Evolutionary conservation across 345 rosid genomes (phyloP).

Genomic region (Erodium maritimum): DNA sequence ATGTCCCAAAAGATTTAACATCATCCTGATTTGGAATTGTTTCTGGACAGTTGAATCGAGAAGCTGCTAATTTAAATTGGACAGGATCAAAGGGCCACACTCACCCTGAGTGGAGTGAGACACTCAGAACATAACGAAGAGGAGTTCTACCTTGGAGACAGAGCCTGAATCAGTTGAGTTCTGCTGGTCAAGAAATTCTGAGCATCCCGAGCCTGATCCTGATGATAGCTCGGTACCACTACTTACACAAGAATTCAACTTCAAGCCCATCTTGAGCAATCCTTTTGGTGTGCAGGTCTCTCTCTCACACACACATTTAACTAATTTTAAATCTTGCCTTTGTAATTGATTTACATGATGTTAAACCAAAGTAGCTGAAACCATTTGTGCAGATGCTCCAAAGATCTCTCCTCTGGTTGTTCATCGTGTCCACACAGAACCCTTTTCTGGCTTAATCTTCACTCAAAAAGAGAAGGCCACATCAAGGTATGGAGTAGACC

Average conservation of each 20-base stretch:
- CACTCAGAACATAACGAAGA: conserved; percentile 25
- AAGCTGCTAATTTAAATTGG: conserved; percentile 82
- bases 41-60: conserved; percentile 60
- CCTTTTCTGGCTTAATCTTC: conserved; percentile 82
- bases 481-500: conserved; percentile 96
- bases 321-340: too few relatives aligned
- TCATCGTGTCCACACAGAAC: conserved; percentile 88
- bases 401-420: conserved; percentile 81
- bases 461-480: conserved; percentile 93
- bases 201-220: conserved; percentile 5
- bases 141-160: conserved; percentile 23
- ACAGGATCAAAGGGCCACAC: conserved; percentile 69
- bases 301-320: too few relatives aligned
- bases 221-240: too few relatives aligned
- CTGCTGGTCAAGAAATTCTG: conserved; percentile 2
- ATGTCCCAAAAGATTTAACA: conserved; percentile 1
- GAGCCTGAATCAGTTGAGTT: conserved; percentile 8
- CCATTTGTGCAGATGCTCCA: too few relatives aligned
- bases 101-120: conserved; percentile 35
- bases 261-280: too few relatives aligned
- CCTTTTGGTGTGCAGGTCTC: too few relatives aligned
- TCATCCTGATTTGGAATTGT: conserved; percentile 6
- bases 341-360: too few relatives aligned
- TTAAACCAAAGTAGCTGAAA: too few relatives aligned
- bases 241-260: too few relatives aligned